phyloP scores from a whole-genome alignment of 1,139 yeast genomes.

The Zygosaccharomyces sapae region DNA sequence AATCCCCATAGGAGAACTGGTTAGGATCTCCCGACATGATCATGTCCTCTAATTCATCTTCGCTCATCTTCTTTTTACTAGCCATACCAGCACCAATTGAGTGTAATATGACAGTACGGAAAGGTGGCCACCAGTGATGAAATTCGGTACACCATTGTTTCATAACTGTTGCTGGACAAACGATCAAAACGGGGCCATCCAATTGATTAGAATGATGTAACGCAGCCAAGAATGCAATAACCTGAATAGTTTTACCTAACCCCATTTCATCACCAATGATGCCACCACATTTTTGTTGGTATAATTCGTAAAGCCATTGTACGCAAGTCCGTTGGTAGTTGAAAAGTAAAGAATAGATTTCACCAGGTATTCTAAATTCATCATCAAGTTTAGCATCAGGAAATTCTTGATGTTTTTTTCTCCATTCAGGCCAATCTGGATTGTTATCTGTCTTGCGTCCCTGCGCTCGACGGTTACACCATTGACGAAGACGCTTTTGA shows the following conservation, averaged over 20 bases:
- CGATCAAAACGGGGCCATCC: constrained; percentile 74
- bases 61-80: constrained; percentile 39
- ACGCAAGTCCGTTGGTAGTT: constrained; percentile 94
- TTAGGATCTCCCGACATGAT: constrained; percentile 47
- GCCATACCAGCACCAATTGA: constrained; percentile 90
- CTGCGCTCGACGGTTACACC: constrained; percentile 49
- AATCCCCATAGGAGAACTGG: constrained; percentile 41
- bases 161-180: constrained; percentile 95
- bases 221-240: constrained; percentile 86
- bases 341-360: constrained; percentile 77
- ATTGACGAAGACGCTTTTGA: constrained; percentile 52
- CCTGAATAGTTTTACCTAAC: constrained; percentile 88
- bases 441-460: constrained; percentile 25
- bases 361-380: constrained; percentile 79
- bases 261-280: constrained; percentile 99
- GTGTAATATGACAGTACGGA: constrained; percentile 79
- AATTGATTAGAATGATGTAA: constrained; percentile 75
- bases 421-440: constrained; percentile 46
- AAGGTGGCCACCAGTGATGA: constrained; percentile 98
- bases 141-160: constrained; percentile 95
- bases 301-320: constrained; percentile 74
- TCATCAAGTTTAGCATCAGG: constrained; percentile 72
- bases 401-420: constrained; percentile 68
- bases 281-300: constrained; percentile 86
- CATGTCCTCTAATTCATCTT: constrained; percentile 41